Base-by-base conservation (phyloP, 495 filamentous ascomycete species). In the Xylaria longipes region DNA sequence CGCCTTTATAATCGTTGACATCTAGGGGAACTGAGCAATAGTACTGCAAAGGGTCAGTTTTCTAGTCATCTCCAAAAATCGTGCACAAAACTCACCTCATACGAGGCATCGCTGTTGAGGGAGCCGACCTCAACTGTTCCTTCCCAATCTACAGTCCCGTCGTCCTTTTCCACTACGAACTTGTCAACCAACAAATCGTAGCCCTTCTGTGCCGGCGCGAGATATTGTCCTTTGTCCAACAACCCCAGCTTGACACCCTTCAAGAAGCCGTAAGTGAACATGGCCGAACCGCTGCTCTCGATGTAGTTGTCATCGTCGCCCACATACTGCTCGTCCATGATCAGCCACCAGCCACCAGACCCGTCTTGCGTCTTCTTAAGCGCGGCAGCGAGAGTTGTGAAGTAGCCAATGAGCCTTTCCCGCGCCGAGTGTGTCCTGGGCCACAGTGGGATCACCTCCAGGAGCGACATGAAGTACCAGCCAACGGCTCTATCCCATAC, bases 261-360 rank as follows among this genome's bases (percentile, higher is more conserved):
- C 63, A 87, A 76, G 67, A 87, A 78, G 5, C 83, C 85, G 76
- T 87, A 89, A 8, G 83, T 81, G 75, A 90, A 89, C 87, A 91
- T 89, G 5, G 88, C 88, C 17, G 83, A 87, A 15, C 82, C 87
- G 64, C 86, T 89, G 52, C 84, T 85, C 78, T 91, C 88, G 67
- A 91, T 87, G 65, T 90, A 91, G 68, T 91, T 91, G 1, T 86
- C 85, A 63, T 82, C 65, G 7, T 73, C 74, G 0, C 83, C 84
- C 0, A 83, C 81, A 48, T 79, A 79, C 25, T 72, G 71, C 61
- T 80, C 77, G 54, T 80, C 82, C 85, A 91, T 86, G 20, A 89
- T 81, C 35, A 89, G 76, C 88, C 88, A 91, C 89, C 89, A 90
- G n/a, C 84, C 85, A 1, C 87, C 85, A 1, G 81, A 83, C 20